These are phyloP conservation scores for Elsinoe batatas DNA, from an alignment of 2,329 filamentous ascomycete species.

Conservation along the genomic window DNA sequence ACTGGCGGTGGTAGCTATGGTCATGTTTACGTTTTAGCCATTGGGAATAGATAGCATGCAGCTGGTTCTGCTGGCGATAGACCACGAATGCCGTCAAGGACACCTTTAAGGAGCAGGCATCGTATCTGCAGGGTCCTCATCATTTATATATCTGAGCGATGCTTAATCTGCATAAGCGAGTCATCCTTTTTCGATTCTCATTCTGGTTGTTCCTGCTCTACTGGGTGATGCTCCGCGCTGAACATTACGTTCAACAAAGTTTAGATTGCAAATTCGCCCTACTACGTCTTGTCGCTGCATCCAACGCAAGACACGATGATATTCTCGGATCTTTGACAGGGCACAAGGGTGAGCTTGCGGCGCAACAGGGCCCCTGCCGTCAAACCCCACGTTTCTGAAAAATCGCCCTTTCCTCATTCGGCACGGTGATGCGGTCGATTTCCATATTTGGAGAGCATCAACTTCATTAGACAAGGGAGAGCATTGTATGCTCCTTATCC, in stretches of 20 bases:
- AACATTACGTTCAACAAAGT: not conserved
- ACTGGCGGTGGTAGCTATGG: slow-evolving; percentile 3
- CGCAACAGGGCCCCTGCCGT: not conserved
- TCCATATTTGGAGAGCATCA: not conserved
- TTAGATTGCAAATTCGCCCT: not conserved
- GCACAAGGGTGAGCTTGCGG: not conserved
- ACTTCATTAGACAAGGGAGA: slow-evolving; percentile 5
- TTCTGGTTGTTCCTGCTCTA: not conserved
- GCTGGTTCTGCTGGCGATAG: not conserved
- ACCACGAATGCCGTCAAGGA: not conserved
- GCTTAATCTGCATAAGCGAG: not conserved
- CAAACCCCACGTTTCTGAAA: slow-evolving; percentile 2
- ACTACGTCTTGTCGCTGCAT: not conserved
- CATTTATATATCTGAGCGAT: slow-evolving; percentile 1
- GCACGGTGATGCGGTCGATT: not conserved
- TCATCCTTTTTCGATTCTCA: not conserved
- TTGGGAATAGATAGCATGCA: not conserved
- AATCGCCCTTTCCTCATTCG: not conserved
- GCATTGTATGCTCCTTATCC: not conserved
- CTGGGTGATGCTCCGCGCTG: not conserved
- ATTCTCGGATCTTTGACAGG: not conserved
- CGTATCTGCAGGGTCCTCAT: slow-evolving; percentile 1
- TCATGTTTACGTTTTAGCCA: slow-evolving; percentile 12
- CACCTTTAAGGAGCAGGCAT: not conserved
- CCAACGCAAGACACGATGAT: not conserved